Base-by-base conservation (phyloP, 139 green algal species). In the Nannochloris sp. region DNA sequence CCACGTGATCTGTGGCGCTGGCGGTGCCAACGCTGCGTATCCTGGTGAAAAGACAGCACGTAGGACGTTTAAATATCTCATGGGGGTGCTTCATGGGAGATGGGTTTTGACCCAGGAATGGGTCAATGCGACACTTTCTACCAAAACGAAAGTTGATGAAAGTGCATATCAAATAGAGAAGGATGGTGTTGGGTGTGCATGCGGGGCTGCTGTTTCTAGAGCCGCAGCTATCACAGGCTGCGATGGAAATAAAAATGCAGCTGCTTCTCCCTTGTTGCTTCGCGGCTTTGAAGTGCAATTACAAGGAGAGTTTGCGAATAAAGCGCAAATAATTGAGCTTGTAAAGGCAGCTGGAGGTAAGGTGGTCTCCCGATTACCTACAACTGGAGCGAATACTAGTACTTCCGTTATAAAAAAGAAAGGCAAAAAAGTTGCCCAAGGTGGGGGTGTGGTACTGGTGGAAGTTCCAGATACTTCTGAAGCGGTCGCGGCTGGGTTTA, bases 41-140 rank as follows among this genome's bases (percentile, higher is more conserved):
- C 30, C n/a, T 35, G 46, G n/a, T 34, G 51, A 48, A 14, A 62
- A 13, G 23, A n/a, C 33, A 12, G 13, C 33, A 62, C 69, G 47
- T 56, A 69, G 61, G 38, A 79, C 72, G 48, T 71, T 68, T 42
- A 79, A 79, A 51, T 73, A 55, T 29, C 46, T 79, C 9, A 64
- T 67, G 54, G 72, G 60, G 4, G 24, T 78, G 27, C 54, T 72
- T 25, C 2, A 15, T 5, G 68, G 33, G 19, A 37, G 35, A 31
- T 62, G 60, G 60, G 61, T 79, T 25, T 23, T 74, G 6, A 5
- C 2, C 3, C 33, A 58, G 36, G 54, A 31, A 23, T 78, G 71
- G 71, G 19, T 71, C 60, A 30, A 23, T 3, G 64, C 64, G 14
- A 65, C 63, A 55, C 30, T 65, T 30, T 36, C 24, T 4, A 32